Percentiles rank a stretch among this genome's conserved stretches.
phyloP scores from a whole-genome alignment of 2,329 filamentous ascomycete species.

The Trichoderma pleuroti region DNA sequence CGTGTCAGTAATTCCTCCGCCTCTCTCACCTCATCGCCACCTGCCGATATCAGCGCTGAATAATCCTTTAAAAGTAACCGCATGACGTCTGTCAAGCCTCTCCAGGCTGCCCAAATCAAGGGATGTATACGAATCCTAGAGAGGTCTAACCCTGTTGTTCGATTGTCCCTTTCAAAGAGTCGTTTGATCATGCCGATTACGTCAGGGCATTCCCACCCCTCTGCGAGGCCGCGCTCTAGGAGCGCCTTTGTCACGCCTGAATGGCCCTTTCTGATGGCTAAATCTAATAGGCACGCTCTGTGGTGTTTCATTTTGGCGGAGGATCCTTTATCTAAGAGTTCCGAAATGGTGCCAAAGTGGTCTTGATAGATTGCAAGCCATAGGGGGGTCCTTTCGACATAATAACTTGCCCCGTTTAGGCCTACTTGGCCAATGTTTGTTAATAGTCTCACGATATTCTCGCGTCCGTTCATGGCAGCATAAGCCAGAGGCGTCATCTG shows the following conservation, averaged over 20 bases:
- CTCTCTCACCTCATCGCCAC: background rate
- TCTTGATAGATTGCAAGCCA: background rate
- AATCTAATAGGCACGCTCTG: background rate
- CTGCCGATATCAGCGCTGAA: background rate
- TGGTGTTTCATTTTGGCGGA: background rate
- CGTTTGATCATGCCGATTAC: too few species aligned
- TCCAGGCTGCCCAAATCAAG: background rate
- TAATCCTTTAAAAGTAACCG: background rate
- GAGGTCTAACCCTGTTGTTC: too few species aligned
- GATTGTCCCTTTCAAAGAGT: too few species aligned
- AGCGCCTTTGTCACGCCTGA: background rate
- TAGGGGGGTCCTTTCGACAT: fast-evolving
- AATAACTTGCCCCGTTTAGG: background rate
- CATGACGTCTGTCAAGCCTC: background rate
- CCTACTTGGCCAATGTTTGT: background rate
- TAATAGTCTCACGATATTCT: background rate
- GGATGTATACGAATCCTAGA: background rate
- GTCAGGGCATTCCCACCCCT: too few species aligned
- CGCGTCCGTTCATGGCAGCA: background rate
- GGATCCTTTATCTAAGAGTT: background rate
- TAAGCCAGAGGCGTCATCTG: background rate
- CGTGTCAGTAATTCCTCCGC: background rate
- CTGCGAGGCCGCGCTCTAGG: background rate
- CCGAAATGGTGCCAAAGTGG: background rate
- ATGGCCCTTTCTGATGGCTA: background rate